phyloP scores from a whole-genome alignment of 2,329 filamentous ascomycete species.

The Pyricularia pennisetigena region DNA sequence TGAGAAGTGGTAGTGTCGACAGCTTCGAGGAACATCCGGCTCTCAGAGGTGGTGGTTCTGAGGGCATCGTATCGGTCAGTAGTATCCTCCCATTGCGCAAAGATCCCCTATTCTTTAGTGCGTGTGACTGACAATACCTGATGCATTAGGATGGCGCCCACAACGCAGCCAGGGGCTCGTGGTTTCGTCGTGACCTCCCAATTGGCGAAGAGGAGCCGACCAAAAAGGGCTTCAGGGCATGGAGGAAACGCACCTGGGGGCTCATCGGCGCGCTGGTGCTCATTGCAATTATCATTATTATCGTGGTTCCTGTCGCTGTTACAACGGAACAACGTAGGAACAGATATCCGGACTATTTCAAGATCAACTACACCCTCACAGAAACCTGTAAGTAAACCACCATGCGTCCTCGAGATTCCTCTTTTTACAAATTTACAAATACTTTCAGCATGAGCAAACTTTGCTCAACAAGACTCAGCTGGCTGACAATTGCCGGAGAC shows the following conservation, averaged over 20 bases:
- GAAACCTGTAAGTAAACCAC: constrained; percentile 32
- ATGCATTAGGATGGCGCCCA: background rate
- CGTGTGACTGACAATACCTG: background rate
- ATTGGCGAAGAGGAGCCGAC: background rate
- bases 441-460: no score
- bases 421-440: background rate
- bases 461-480: background rate
- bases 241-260: constrained; percentile 42
- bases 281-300: constrained; percentile 31
- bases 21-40: background rate
- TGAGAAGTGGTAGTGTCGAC: background rate
- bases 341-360: constrained; percentile 37
- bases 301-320: constrained; percentile 36
- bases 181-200: constrained; percentile 5
- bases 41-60: background rate
- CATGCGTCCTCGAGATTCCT: background rate
- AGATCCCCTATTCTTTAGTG: background rate
- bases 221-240: constrained; percentile 27
- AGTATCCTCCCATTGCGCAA: background rate
- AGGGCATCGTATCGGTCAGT: background rate
- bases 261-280: constrained; percentile 26
- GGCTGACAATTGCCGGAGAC: constrained; percentile 22
- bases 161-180: constrained; percentile 7
- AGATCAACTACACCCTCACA: constrained; percentile 33
- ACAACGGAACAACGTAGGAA: constrained; percentile 25